phyloP scores from a whole-genome alignment of 257 asterid species.

The Penstemon newberryi region DNA sequence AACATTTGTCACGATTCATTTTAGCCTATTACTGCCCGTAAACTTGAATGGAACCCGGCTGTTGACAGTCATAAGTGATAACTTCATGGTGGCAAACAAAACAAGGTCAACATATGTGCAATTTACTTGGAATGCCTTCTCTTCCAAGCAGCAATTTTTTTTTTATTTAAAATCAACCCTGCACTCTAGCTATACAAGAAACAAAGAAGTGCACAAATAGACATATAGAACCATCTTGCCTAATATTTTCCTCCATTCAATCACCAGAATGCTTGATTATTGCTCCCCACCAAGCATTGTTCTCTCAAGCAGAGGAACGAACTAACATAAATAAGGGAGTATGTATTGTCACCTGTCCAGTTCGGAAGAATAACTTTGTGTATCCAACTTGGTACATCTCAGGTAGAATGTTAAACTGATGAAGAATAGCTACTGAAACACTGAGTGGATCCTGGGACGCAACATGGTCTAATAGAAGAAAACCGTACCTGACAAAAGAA shows the following conservation, averaged over 20 bases:
- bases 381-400: conserved; percentile 99
- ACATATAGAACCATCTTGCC: not conserved
- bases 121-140: too few species aligned
- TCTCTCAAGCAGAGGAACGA: too few species aligned
- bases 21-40: not conserved
- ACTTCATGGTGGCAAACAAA: too few species aligned
- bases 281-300: conserved; percentile 24
- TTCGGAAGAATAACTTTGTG: conserved; percentile 93
- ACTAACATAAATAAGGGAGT: too few species aligned
- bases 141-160: conserved; percentile 16
- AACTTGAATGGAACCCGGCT: not conserved
- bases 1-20: not conserved
- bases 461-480: conserved; percentile 86
- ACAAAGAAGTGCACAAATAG: not conserved
- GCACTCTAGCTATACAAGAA: conserved; percentile 18
- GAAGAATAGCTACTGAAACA: conserved; percentile 94
- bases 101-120: too few species aligned
- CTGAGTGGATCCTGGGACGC: conserved; percentile 96
- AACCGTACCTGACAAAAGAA: conserved; percentile 75
- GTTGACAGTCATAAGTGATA: too few species aligned
- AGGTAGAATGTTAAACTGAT: conserved; percentile 94
- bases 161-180: not conserved
- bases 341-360: conserved; percentile 78
- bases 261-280: conserved; percentile 2
- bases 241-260: conserved; percentile 8